Base-by-base conservation (phyloP, 495 filamentous ascomycete genomes). In the Bacidia gigantensis region DNA sequence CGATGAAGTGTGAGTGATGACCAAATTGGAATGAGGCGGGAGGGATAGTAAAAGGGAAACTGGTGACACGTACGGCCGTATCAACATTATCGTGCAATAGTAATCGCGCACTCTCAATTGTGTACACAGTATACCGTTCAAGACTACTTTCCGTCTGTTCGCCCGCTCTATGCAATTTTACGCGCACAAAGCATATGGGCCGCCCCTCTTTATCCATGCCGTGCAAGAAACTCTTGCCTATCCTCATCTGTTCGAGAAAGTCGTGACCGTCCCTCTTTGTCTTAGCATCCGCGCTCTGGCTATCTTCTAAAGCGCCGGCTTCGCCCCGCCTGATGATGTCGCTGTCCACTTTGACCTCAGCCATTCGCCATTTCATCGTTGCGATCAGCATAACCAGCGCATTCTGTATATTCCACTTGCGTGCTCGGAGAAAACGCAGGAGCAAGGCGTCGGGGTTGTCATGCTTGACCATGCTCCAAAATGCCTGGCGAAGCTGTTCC, bases 401-500 rank as follows among this genome's bases (percentile, higher is more conserved):
- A 59, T 86, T 87, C 44, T 95, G 84, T 25, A 94, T 79, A 62
- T 98, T 86, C 92, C 92, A 98, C 67, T 97, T 98, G 32, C 92
- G 77, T 9, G 92, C 92, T 39, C 92, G 77, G 51, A 98, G 70
- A 67, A 96, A 98, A 24, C 92, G 81, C 49, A 98, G 71, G 11
- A 95, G 72, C 23, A 98, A 72, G 7, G 77, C 82, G 64, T 98
- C 92, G 1, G 92, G 92, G 64, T 96, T 76, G 63, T 98, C 93
- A 58, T 88, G 84, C 70, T 97, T 97, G 29, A 90, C 80, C 92
- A 98, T 95, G 53, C 72, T 77, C 92, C 92, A 98, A 67, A 96
- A 87, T 2, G 87, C 81, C 1, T 74, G 71, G 24, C 92, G 78
- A 56, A 98, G 76, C 46, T 83, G 75, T 57, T 89, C 86, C 2